phyloP scores from a whole-genome alignment of 192 early-diverging fungal species.

The Umbelopsis vinacea region DNA sequence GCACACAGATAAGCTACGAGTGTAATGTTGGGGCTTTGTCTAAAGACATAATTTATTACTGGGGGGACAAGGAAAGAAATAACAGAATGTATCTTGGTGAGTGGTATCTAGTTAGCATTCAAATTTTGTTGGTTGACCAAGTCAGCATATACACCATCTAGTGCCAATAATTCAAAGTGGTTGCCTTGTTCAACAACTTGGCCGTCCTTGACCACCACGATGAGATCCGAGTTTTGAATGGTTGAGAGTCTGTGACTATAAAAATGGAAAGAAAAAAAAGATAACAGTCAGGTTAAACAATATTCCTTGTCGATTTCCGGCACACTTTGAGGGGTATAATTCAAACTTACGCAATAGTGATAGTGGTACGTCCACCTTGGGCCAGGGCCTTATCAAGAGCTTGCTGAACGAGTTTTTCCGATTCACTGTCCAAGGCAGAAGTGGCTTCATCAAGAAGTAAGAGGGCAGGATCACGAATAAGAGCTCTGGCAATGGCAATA shows the following conservation, averaged over 20 bases:
- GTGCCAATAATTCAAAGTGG: slow-evolving; percentile 61
- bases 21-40: no score
- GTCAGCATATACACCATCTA: slow-evolving; percentile 59
- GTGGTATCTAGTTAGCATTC: slow-evolving; percentile 31
- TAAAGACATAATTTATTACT: no score
- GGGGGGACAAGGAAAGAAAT: no score
- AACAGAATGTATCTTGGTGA: neutral
- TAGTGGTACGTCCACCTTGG: slow-evolving; percentile 66
- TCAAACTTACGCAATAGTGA: slow-evolving; percentile 58
- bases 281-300: neutral
- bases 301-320: neutral
- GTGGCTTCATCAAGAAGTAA: slow-evolving; percentile 85
- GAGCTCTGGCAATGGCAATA: slow-evolving; percentile 82
- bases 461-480: slow-evolving; percentile 83
- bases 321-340: neutral
- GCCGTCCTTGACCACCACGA: slow-evolving; percentile 77
- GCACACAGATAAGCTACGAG: no score
- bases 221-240: slow-evolving; percentile 67
- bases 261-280: neutral
- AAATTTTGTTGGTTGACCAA: slow-evolving; percentile 72
- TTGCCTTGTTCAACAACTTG: slow-evolving; percentile 64
- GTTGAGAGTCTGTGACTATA: slow-evolving; percentile 65
- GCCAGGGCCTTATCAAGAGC: slow-evolving; percentile 65
- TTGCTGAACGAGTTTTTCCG: slow-evolving; percentile 68
- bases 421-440: slow-evolving; percentile 68